These are phyloP conservation scores for Sarocladium strictum DNA, from an alignment of 2,329 filamentous ascomycete genomes.

Conservation along the genomic window DNA sequence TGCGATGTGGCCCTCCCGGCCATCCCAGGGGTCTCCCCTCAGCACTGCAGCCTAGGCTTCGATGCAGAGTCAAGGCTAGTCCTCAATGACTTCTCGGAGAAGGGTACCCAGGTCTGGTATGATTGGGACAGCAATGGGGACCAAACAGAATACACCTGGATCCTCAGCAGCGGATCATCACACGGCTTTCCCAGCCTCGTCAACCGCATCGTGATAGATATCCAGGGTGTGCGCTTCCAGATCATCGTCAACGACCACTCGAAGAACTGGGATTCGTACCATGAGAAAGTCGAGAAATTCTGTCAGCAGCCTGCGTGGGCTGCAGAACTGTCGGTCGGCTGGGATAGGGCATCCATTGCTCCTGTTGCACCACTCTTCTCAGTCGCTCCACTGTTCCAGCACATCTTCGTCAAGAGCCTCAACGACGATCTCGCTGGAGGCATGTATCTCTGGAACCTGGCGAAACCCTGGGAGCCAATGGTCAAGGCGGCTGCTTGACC, in stretches of 20 bases:
- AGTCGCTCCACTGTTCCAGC: constrained; percentile 23
- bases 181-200: constrained; percentile 28
- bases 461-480: constrained; percentile 36
- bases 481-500: constrained; percentile 29
- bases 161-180: constrained; percentile 25
- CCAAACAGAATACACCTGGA: constrained; percentile 28
- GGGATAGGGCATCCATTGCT: constrained; percentile 20
- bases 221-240: constrained; percentile 33
- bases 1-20: constrained; percentile 33
- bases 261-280: constrained; percentile 27
- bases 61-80: constrained; percentile 31
- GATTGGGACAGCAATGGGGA: constrained; percentile 34
- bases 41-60: constrained; percentile 33
- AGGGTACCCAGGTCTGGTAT: constrained; percentile 36
- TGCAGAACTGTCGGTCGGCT: constrained; percentile 21
- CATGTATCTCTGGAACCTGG: constrained; percentile 35
- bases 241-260: constrained; percentile 32
- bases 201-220: constrained; percentile 29
- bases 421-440: constrained; percentile 25
- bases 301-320: constrained; percentile 22
- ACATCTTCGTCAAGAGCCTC: constrained; percentile 27
- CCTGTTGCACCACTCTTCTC: constrained; percentile 23
- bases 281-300: constrained; percentile 27
- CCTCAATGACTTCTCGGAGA: constrained; percentile 30
- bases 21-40: constrained; percentile 25